phyloP scores from a whole-genome alignment of 345 rosid genomes.

The Arabis hirsuta region DNA sequence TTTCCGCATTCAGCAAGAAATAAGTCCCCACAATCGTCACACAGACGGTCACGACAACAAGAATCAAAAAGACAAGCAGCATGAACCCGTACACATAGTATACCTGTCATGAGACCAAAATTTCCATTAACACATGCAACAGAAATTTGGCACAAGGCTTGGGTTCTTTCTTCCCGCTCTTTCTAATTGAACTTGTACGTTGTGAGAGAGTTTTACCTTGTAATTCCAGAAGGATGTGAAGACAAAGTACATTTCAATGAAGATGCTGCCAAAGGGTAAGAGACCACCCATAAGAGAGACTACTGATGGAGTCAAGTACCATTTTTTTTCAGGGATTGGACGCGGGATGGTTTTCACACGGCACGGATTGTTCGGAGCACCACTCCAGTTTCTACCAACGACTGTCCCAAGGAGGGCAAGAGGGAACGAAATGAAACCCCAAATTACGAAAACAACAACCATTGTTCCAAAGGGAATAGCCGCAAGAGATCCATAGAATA shows the following conservation, averaged over 20 bases:
- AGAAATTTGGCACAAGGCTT: too few species aligned
- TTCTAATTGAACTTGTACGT: not conserved
- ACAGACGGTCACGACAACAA: constrained; percentile 83
- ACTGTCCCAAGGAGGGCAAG: constrained; percentile 96
- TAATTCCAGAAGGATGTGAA: constrained; percentile 98
- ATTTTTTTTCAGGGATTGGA: constrained; percentile 95
- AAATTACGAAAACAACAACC: constrained; percentile 88
- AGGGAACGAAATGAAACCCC: constrained; percentile 98
- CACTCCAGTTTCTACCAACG: constrained; percentile 95
- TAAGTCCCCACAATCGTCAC: constrained; percentile 97
- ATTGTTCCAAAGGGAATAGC: constrained; percentile 98
- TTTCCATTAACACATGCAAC: not conserved
- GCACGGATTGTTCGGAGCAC: constrained; percentile 95
- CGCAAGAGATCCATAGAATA: constrained; percentile 92
- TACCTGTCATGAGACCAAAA: constrained; percentile 57
- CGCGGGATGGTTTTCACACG: constrained; percentile 98
- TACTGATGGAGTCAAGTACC: constrained; percentile 93
- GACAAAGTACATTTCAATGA: constrained; percentile 94
- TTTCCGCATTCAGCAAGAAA: constrained; percentile 91
- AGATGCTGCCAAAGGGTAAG: constrained; percentile 94
- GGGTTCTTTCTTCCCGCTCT: not conserved
- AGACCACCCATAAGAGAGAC: constrained; percentile 96
- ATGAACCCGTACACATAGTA: constrained; percentile 95
- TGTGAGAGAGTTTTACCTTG: constrained; percentile 61
- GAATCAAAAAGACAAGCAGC: constrained; percentile 89